Evolutionary conservation across 768 basidiomycete species (phyloP).

Genomic region (Mycena latifolia): DNA sequence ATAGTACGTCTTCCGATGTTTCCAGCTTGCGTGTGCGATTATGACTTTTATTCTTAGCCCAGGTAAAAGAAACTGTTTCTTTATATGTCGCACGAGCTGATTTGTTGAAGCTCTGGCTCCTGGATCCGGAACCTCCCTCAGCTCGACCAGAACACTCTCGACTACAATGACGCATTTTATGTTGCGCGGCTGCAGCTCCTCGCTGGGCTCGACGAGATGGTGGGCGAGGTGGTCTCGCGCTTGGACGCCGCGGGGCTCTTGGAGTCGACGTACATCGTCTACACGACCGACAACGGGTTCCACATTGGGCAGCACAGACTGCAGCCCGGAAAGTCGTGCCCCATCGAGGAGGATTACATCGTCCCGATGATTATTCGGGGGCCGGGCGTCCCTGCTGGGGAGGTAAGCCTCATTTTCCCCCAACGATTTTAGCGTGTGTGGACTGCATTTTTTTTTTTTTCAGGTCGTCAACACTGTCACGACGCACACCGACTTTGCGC

Average conservation of each 20-base stretch:
- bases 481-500: conserved; percentile 8
- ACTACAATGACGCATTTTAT: conserved; percentile 8
- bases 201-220: conserved; percentile 7
- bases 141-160: neutral
- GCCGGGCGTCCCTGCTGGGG: conserved; percentile 1
- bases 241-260: conserved; percentile 3
- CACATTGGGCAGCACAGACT: conserved; percentile 14
- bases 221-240: neutral
- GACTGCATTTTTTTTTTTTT: neutral
- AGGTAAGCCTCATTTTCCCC: neutral
- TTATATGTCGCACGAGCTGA: neutral
- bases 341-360: conserved; percentile 4
- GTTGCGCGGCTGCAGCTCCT: conserved; percentile 5
- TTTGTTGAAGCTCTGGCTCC: neutral
- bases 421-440: neutral
- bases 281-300: conserved; percentile 12
- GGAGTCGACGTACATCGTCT: conserved; percentile 4
- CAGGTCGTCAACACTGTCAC: conserved; percentile 6
- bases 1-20: neutral
- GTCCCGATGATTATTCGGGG: conserved; percentile 10
- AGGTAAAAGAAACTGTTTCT: neutral
- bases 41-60: neutral
- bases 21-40: too few species aligned
- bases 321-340: conserved; percentile 11
- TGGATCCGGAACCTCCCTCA: conserved; percentile 8